phyloP scores from a whole-genome alignment of 352 stramenopile species.

The Phytophthora hibernalis region DNA sequence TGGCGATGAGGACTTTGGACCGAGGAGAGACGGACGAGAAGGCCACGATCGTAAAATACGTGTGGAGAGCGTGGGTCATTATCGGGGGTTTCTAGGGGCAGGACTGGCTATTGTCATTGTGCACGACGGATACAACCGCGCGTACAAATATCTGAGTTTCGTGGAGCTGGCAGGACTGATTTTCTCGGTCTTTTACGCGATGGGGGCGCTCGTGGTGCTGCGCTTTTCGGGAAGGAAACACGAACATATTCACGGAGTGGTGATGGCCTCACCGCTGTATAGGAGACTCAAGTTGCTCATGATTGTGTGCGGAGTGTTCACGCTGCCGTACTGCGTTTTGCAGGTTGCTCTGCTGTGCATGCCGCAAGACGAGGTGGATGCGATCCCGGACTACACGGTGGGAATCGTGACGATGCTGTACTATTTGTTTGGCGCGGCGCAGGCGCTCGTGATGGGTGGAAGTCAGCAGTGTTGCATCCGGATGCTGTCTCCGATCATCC shows the following conservation, averaged over 20 bases:
- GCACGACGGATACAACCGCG: slow-evolving; percentile 57
- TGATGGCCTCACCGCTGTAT: slow-evolving; percentile 77
- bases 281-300: slow-evolving; percentile 72
- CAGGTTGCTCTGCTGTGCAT: slow-evolving; percentile 59
- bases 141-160: slow-evolving; percentile 64
- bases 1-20: slow-evolving; percentile 66
- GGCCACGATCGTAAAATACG: slow-evolving; percentile 58
- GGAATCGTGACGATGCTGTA: slow-evolving; percentile 67
- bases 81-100: slow-evolving; percentile 34
- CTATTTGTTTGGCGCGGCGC: slow-evolving; percentile 67
- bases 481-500: slow-evolving; percentile 61
- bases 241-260: slow-evolving; percentile 72
- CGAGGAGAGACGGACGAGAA: slow-evolving; percentile 56
- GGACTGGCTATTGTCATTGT: slow-evolving; percentile 51
- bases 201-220: slow-evolving; percentile 49
- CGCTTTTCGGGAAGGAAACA: slow-evolving; percentile 61
- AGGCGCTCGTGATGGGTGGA: slow-evolving; percentile 73
- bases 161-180: slow-evolving; percentile 57
- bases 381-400: slow-evolving; percentile 61
- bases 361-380: slow-evolving; percentile 46
- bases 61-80: slow-evolving; percentile 43
- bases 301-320: slow-evolving; percentile 69
- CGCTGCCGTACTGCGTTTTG: slow-evolving; percentile 66
- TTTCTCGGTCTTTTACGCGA: slow-evolving; percentile 55
- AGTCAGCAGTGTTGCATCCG: slow-evolving; percentile 68